A percentile compares a stretch with the other conserved stretches of the same genome.
Conservation (phyloP, 345 rosid genomes). For the Linum tenue region DNA sequence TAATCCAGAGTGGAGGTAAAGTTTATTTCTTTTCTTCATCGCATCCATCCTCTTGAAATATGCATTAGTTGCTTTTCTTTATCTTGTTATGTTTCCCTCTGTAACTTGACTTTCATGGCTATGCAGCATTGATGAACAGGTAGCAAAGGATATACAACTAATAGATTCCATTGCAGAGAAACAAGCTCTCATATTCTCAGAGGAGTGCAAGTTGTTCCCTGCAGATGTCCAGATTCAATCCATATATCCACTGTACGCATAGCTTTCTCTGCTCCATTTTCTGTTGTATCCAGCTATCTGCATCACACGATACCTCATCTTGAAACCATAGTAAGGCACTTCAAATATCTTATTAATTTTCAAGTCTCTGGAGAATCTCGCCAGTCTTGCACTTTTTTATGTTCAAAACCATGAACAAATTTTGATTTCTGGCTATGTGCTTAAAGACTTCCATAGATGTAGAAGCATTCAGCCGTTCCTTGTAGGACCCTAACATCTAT, state of each 20-base stretch:
- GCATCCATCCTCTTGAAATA: conserved; percentile 4
- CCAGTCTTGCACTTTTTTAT: neutral
- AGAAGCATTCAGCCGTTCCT: neutral
- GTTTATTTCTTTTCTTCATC: conserved; percentile 2
- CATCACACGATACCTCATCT: neutral
- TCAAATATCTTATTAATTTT: neutral
- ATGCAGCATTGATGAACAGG: conserved; percentile 92
- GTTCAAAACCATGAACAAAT: neutral
- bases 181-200: conserved; percentile 89
- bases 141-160: conserved; percentile 79
- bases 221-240: conserved; percentile 99
- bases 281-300: neutral
- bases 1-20: conserved; percentile 95
- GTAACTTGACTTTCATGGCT: conserved; percentile 24
- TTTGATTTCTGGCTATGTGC: conserved; percentile 1
- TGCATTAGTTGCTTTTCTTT: conserved; percentile 7
- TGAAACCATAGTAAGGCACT: neutral
- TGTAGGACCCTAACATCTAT: neutral
- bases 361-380: neutral
- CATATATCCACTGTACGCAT: conserved; percentile 77
- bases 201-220: conserved; percentile 97
- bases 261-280: neutral
- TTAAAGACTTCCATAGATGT: neutral
- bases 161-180: conserved; percentile 93
- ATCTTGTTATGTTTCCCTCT: conserved; percentile 6